Conservation (phyloP, 345 rosid species). For the Hypericum perforatum region DNA sequence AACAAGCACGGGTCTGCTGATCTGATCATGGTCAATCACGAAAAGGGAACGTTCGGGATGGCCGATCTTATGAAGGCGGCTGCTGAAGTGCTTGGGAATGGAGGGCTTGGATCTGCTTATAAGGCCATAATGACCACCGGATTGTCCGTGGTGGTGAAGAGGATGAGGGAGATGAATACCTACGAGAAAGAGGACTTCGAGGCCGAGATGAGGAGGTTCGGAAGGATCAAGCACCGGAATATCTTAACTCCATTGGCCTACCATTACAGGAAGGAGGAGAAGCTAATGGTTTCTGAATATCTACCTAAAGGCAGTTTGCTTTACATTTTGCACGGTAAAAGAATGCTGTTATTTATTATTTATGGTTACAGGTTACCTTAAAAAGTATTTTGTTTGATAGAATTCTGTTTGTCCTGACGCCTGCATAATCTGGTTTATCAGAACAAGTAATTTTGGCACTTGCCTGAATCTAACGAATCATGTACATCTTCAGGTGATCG, state of each 20-base stretch:
- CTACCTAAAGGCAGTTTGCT: slow-evolving; percentile 77
- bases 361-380: too few relatives aligned
- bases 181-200: slow-evolving; percentile 48
- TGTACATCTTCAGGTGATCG: slow-evolving; percentile 17
- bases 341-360: too few relatives aligned
- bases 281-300: slow-evolving; percentile 66
- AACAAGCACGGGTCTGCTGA: slow-evolving; percentile 24
- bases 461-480: too few relatives aligned
- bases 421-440: too few relatives aligned
- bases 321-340: slow-evolving; percentile 67
- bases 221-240: slow-evolving; percentile 49
- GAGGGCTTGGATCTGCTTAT: slow-evolving; percentile 82
- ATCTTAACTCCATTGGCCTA: slow-evolving; percentile 71
- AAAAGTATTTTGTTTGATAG: too few relatives aligned
- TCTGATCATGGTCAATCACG: slow-evolving; percentile 51
- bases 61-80: slow-evolving; percentile 86
- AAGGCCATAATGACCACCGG: slow-evolving; percentile 71
- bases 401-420: too few relatives aligned
- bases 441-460: too few relatives aligned
- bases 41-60: slow-evolving; percentile 55
- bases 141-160: slow-evolving; percentile 71
- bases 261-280: slow-evolving; percentile 77
- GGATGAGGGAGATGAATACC: slow-evolving; percentile 68
- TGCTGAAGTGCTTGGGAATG: slow-evolving; percentile 81
- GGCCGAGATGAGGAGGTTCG: slow-evolving; percentile 60